Evolutionary conservation across 2,329 filamentous ascomycete genomes (phyloP).

Genomic region (Ceratocystis alfenasii): DNA sequence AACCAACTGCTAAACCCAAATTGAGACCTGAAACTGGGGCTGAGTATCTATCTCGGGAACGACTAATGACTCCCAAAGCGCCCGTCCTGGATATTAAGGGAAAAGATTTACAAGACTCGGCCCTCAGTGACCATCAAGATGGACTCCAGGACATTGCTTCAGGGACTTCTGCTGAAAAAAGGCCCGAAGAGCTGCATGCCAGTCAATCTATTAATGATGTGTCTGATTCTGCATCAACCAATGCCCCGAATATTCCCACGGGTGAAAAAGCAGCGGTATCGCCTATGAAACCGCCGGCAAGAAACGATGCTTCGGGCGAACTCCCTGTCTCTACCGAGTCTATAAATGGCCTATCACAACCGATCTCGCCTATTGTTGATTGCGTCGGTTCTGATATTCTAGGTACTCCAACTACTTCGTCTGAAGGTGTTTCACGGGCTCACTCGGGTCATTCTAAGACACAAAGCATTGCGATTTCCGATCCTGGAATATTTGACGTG

Average conservation of each 20-base stretch:
- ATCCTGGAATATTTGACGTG: background rate
- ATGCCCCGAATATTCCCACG: background rate
- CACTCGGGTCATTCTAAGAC: background rate
- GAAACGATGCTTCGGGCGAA: background rate
- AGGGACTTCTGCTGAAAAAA: background rate
- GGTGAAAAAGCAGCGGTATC: background rate
- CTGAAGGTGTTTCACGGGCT: background rate
- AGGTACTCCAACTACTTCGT: background rate
- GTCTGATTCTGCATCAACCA: background rate
- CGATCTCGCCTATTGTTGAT: background rate
- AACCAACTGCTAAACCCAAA: background rate
- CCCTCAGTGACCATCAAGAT: conserved; percentile 4
- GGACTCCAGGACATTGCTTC: conserved; percentile 1
- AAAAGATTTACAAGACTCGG: background rate
- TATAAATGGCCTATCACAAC: background rate
- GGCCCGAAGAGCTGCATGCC: background rate
- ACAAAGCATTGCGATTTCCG: background rate
- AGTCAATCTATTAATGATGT: too few species aligned
- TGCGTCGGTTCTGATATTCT: background rate
- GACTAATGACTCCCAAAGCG: background rate
- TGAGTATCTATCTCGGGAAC: background rate
- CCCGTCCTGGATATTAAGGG: background rate
- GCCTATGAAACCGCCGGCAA: background rate
- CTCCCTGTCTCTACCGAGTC: background rate
- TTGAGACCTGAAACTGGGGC: too few species aligned